phyloP scores from a whole-genome alignment of 495 filamentous ascomycete genomes.

The Hyaloscypha finlandica region DNA sequence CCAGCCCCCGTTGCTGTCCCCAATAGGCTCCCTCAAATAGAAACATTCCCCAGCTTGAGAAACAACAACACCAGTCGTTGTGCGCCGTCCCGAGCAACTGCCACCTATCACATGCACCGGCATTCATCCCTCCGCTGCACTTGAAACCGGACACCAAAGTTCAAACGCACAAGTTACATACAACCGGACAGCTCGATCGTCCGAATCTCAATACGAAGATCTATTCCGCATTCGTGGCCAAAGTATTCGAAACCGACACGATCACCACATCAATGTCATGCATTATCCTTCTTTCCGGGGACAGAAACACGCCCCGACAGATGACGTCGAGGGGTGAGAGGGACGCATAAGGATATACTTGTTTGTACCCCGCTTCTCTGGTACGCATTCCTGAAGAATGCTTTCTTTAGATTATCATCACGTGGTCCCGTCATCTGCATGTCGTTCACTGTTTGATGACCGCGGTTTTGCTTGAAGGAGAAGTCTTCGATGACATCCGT shows the following conservation, averaged over 20 bases:
- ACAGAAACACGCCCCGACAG: constrained; percentile 4
- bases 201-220: neutral
- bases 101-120: neutral
- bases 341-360: constrained; percentile 9
- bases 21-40: neutral
- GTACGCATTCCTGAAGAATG: neutral
- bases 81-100: neutral
- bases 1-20: neutral
- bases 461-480: neutral
- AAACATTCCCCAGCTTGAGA: neutral
- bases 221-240: neutral
- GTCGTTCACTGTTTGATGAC: neutral
- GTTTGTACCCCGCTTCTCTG: neutral
- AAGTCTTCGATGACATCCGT: neutral
- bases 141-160: constrained; percentile 6
- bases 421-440: no score
- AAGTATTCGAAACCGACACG: neutral
- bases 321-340: neutral
- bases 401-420: neutral
- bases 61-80: neutral
- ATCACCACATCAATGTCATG: neutral
- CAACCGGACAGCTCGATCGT: neutral
- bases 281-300: neutral
- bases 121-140: neutral
- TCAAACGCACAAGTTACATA: neutral